Evolutionary conservation across 2,329 filamentous ascomycete species (phyloP), one percentile per base, ranked within the genome.

Genomic region (Cladosporium sp.): DNA sequence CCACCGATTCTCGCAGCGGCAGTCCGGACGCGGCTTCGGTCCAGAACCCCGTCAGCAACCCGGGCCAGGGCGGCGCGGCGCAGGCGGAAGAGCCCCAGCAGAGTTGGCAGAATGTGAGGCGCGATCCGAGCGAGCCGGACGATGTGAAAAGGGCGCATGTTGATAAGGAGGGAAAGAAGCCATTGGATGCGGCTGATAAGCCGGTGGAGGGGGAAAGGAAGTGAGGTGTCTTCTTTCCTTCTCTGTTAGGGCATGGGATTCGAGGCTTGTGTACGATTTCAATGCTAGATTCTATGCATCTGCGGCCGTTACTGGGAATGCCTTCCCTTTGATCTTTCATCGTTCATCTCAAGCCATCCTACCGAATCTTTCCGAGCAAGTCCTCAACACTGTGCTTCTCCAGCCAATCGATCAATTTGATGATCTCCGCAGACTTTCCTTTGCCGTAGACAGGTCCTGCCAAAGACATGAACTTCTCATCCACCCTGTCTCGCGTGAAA

Each of bases 391-490:
- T 55, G 27, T 53, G 47, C 38, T 55, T 32, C 24, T 64, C 61
- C 36, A 65, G 8, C 15, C 40, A 32, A 42, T 60, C 57, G n/a
- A 65, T 54, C 36, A 48, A 20, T 27, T 55, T 30, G 32, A 61
- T 53, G 18, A 64, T 59, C 18, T 50, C 34, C 15, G n/a, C 43
- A 39, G 61, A 56, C 43, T 54, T 54, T 18, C 55, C 42, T 32
- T 52, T 42, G 2, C 61, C 62, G 41, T 57, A 59, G 2, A 59
- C 57, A 13, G 57, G 59, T 22, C 32, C 56, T 5, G 57, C 60
- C 20, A 64, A 47, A 12, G 53, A 56, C 29, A 55, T 6, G 43
- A 64, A 66, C 51, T 66, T 66, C 47, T 61, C 57, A 43, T 61
- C 61, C 9, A 66, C 62, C 37, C 53, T 59, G 13, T 62, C 61